phyloP scores from a whole-genome alignment of 148 eudicot species.

The Rhododendron vialii region DNA sequence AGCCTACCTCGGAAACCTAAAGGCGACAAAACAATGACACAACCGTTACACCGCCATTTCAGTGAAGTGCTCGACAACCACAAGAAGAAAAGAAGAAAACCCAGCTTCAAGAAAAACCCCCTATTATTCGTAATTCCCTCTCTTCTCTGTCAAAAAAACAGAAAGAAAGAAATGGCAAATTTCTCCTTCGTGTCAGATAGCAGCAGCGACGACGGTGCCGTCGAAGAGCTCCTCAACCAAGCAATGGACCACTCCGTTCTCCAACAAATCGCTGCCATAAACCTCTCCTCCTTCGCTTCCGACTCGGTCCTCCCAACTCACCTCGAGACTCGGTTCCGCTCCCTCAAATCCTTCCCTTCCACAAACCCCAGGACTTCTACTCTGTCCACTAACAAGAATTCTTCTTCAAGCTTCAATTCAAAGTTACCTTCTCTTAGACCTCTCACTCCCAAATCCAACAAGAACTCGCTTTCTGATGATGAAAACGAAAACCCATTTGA shows the following conservation, averaged over 20 bases:
- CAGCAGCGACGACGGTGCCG: constrained; percentile 52
- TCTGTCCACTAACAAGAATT: background rate
- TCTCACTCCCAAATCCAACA: constrained; percentile 16
- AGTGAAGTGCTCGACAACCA: background rate
- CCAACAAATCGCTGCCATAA: constrained; percentile 74
- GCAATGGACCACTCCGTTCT: constrained; percentile 70
- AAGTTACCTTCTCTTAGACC: constrained; percentile 26
- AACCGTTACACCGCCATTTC: constrained; percentile 18
- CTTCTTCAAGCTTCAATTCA: constrained; percentile 1
- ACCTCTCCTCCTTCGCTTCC: constrained; percentile 55
- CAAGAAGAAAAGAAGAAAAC: background rate
- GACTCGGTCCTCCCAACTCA: constrained; percentile 66
- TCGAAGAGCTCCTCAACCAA: constrained; percentile 66
- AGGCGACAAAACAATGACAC: constrained; percentile 14
- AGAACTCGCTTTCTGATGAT: constrained; percentile 11
- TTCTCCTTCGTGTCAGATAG: constrained; percentile 46
- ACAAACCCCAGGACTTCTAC: background rate
- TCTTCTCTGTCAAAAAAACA: background rate
- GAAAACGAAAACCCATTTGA: constrained; percentile 4
- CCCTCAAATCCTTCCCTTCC: constrained; percentile 70
- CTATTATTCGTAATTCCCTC: background rate
- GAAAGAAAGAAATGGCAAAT: constrained; percentile 41
- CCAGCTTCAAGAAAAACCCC: background rate
- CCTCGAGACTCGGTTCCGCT: constrained; percentile 69
- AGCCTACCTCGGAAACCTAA: background rate